phyloP scores from a whole-genome alignment of 2,329 filamentous ascomycete species.

The Talaromyces amestolkiae region DNA sequence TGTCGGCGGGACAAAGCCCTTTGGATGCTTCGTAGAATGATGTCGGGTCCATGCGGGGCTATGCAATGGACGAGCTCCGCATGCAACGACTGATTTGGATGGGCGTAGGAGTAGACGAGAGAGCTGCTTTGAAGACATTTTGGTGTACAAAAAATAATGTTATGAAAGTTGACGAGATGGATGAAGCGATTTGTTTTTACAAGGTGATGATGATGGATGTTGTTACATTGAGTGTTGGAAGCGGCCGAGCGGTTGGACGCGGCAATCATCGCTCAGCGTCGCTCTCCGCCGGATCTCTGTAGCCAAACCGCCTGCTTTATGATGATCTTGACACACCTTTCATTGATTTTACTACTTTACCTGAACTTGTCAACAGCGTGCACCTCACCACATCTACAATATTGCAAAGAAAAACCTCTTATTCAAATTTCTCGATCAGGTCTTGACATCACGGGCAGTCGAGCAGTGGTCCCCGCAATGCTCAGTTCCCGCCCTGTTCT shows the following conservation, averaged over 20 bases:
- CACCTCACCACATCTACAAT: neutral
- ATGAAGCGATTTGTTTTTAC: neutral
- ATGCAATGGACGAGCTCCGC: slow-evolving; percentile 14
- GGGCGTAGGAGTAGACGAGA: slow-evolving; percentile 33
- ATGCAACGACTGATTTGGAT: neutral
- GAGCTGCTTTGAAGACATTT: slow-evolving; percentile 35
- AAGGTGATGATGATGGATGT: neutral
- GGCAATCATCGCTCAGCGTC: slow-evolving; percentile 47
- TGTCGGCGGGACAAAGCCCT: slow-evolving; percentile 64
- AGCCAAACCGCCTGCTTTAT: neutral
- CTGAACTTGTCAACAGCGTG: slow-evolving; percentile 5
- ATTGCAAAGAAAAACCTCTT: neutral
- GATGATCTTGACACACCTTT: neutral
- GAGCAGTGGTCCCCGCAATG: slow-evolving; percentile 23
- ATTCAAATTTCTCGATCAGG: neutral
- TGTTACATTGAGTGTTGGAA: slow-evolving; percentile 9
- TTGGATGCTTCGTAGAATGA: slow-evolving; percentile 57
- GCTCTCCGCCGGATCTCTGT: slow-evolving; percentile 26
- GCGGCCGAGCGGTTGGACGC: slow-evolving; percentile 41
- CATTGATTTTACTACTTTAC: slow-evolving; percentile 4
- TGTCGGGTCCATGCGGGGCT: slow-evolving; percentile 14
- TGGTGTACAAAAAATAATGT: neutral
- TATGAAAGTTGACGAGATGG: neutral
- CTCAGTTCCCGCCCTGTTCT: slow-evolving; percentile 1
- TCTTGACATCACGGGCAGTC: neutral